Base-by-base conservation (phyloP, 768 basidiomycete genomes). In the Pulveroboletus frians region DNA sequence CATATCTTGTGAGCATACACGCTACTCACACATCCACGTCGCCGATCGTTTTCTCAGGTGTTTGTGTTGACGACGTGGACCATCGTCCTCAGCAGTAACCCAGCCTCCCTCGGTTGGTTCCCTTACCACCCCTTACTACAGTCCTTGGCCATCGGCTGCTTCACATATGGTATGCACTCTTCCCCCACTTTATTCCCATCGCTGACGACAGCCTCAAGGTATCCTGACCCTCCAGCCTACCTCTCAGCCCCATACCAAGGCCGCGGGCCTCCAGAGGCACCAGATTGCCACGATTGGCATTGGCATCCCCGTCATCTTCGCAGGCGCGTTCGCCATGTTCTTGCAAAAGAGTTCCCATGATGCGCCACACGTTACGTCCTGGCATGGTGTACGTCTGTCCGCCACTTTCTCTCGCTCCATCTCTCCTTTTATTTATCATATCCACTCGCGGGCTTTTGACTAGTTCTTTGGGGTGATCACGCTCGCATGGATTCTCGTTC, bases 171-270 rank as follows among this genome's bases (percentile, higher is more conserved):
- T 85, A 49, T 36, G 73, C 47, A 34, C 23, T 11, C 7, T 17
- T 9, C n/a, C 37, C 23, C 23, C 23, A 26, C 6, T 26, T 26
- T 10, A 2, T 26, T 32, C 9, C 9, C n/a, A 15, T n/a, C 7
- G 29, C 20, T 37, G 14, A 23, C 43, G 36, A 35, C 51, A 21
- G 23, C 11, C 13, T 3, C 21, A 43, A 88, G 88, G 83, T 7
- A 79, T 92, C 37, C 60, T 87, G 57, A 88, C 88, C 20, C 80
- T 85, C 10, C 90, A 85, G 55, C 84, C 84, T 1, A 87, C 86
- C 10, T 77, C 81, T 4, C 78, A 80, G 43, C 81, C 83, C 3
- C 73, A 69, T 59, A 78, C 80, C 35, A 85, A 88, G 66, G 73
- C 77, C 9, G 78, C 80, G 1, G 88, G 87, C 0, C 73, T 92